Evolutionary conservation across 176 grass and related monocot species (phyloP).

Genomic region (Miscanthus lutarioriparius): DNA sequence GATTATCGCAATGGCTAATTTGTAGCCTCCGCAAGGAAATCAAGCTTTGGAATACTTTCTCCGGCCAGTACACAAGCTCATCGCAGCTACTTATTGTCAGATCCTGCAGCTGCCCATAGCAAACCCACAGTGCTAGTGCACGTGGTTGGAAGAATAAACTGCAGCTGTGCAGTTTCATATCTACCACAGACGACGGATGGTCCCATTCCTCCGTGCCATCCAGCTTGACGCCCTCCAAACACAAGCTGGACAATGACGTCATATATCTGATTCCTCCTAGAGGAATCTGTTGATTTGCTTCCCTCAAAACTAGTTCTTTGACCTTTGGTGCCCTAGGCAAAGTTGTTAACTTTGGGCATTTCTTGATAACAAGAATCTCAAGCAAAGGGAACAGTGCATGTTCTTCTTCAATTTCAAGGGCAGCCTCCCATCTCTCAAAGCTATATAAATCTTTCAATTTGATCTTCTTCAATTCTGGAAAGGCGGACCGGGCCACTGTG

Average conservation of each 20-base stretch:
- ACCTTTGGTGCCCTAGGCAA: background rate
- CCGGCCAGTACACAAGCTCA: background rate
- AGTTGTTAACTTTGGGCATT: background rate
- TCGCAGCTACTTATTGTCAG: rapidly evolving
- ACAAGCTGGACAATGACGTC: background rate
- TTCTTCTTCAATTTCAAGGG: background rate
- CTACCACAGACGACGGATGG: background rate
- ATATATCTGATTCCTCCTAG: background rate
- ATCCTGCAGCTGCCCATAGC: background rate
- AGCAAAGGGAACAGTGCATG: background rate
- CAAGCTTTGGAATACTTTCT: background rate
- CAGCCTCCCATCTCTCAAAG: background rate
- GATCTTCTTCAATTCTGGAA: background rate
- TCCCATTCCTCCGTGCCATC: background rate
- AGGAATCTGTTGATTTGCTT: background rate
- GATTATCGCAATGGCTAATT: background rate
- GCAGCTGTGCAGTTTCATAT: background rate
- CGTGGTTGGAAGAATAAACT: background rate
- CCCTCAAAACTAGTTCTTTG: background rate
- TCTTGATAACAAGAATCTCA: background rate
- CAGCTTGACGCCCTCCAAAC: background rate
- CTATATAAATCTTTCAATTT: background rate
- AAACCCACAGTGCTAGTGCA: background rate
- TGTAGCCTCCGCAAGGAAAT: background rate
- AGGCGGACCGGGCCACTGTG: background rate